Conservation (phyloP, 2,329 filamentous ascomycete genomes). For the Hymenoscyphus fraxineus region DNA sequence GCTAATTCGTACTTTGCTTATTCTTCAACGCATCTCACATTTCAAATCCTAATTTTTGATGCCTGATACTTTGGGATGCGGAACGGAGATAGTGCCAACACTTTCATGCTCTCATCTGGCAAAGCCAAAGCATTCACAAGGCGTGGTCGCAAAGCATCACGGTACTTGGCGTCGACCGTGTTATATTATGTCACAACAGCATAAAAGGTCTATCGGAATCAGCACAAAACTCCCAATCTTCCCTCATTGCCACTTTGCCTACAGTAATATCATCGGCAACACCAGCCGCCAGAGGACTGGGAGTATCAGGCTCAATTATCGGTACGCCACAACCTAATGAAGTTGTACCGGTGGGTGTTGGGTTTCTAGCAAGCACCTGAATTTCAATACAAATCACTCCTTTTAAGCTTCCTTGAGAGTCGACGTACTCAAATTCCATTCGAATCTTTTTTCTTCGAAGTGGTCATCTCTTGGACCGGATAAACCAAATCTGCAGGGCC, state of each 20-base stretch:
- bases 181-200: conserved; percentile 2
- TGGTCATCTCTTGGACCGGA: not conserved
- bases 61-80: not conserved
- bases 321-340: not conserved
- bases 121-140: conserved; percentile 5
- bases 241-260: conserved; percentile 1
- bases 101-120: conserved; percentile 10
- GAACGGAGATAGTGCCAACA: not conserved
- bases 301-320: conserved; percentile 4
- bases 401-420: not conserved
- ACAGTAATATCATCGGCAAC: not conserved
- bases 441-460: not conserved
- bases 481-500: conserved; percentile 4
- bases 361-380: not conserved
- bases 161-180: not conserved
- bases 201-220: conserved; percentile 12
- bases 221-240: not conserved
- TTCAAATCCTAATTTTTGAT: not conserved
- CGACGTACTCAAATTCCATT: not conserved
- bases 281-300: not conserved
- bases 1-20: conserved; percentile 3
- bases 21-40: not conserved
- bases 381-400: not conserved
- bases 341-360: not conserved
- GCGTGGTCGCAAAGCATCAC: conserved; percentile 6